Percentiles rank a stretch among this genome's conserved stretches.
Evolutionary conservation across 2,329 filamentous ascomycete genomes (phyloP).

Genomic region (Penicillium sp.): DNA sequence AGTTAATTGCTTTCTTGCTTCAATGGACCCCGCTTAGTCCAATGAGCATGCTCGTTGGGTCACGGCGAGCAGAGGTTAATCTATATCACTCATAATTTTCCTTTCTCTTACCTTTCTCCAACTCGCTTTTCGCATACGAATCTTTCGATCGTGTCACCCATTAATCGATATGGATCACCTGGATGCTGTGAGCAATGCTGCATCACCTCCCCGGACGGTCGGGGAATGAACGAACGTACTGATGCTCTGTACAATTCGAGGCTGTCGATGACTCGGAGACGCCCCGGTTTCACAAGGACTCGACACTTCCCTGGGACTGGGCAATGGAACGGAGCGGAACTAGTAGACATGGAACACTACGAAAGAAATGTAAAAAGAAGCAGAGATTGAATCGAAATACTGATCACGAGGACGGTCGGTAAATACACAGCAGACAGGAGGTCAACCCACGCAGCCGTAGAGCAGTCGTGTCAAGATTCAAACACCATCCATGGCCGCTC

Average conservation of each 20-base stretch:
- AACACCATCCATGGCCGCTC: conserved; percentile 6
- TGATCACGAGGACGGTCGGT: background rate
- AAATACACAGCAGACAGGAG: conserved; percentile 4
- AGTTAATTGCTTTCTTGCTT: background rate
- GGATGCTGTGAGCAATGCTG: background rate
- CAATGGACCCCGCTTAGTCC: background rate
- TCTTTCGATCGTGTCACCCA: background rate
- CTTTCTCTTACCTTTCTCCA: background rate
- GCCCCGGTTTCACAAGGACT: conserved; percentile 17
- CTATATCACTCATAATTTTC: background rate
- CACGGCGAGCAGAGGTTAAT: background rate
- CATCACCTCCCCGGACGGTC: background rate
- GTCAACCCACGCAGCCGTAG: background rate
- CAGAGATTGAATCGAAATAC: background rate
- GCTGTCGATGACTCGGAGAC: background rate
- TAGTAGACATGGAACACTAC: background rate
- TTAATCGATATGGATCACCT: background rate
- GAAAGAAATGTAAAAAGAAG: background rate
- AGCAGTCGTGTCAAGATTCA: conserved; percentile 1
- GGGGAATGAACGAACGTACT: background rate
- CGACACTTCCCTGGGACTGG: conserved; percentile 2
- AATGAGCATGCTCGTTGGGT: background rate
- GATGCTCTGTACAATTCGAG: background rate
- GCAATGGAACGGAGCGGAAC: background rate
- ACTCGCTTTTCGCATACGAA: background rate